phyloP scores from a whole-genome alignment of 1,139 yeast species.

The Eremothecium coryli region DNA sequence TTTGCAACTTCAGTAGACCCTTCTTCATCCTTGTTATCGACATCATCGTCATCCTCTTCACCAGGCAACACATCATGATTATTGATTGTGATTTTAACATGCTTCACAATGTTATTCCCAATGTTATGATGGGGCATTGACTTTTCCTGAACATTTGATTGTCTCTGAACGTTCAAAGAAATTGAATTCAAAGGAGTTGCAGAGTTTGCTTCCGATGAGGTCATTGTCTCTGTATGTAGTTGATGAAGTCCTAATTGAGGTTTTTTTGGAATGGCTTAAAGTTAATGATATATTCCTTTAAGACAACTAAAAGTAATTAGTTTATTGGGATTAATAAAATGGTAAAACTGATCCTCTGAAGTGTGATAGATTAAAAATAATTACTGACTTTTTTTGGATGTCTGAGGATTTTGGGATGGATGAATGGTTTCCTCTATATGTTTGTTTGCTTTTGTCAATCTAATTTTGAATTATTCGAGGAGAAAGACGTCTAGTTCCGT shows the following conservation, averaged over 20 bases:
- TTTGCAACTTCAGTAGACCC: constrained; percentile 4
- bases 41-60: constrained; percentile 3
- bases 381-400: too few species aligned
- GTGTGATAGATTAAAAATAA: too few species aligned
- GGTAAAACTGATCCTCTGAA: too few species aligned
- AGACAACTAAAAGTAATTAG: constrained; percentile 2
- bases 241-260: too few species aligned
- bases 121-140: constrained; percentile 1
- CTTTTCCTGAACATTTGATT: constrained; percentile 4
- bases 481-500: constrained; percentile 6
- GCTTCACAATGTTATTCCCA: constrained; percentile 2
- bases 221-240: constrained; percentile 2
- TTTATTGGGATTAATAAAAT: neutral
- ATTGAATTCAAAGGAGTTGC: constrained; percentile 12
- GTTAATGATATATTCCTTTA: constrained; percentile 1
- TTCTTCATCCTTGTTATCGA: constrained; percentile 1
- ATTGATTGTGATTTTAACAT: constrained; percentile 3
- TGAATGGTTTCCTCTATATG: constrained; percentile 5
- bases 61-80: constrained; percentile 2
- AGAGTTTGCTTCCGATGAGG: constrained; percentile 8
- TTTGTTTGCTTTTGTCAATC: constrained; percentile 5
- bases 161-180: constrained; percentile 15
- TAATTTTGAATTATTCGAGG: constrained; percentile 6
- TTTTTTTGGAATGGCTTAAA: too few species aligned
- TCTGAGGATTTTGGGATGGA: neutral